These are phyloP conservation scores for Diaporthe vexans DNA, from an alignment of 2,329 filamentous ascomycete genomes.

Conservation along the genomic window DNA sequence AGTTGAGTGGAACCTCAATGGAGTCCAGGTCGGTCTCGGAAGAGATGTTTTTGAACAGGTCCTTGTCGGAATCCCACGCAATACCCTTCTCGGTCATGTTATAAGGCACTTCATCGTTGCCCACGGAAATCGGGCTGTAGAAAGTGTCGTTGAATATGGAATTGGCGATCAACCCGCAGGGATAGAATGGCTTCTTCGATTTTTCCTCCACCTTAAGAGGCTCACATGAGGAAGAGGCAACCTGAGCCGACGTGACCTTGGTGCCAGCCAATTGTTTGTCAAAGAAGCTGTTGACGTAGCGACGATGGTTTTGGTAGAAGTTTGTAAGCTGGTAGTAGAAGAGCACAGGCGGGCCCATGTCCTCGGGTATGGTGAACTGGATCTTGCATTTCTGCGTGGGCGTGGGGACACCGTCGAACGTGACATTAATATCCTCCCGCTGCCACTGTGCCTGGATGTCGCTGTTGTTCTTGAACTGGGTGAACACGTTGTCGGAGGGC, in stretches of 20 bases:
- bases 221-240: slow-evolving; percentile 79
- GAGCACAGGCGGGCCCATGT: slow-evolving; percentile 84
- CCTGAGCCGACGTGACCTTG: slow-evolving; percentile 69
- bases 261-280: slow-evolving; percentile 84
- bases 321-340: slow-evolving; percentile 97
- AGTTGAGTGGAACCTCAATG: slow-evolving; percentile 89
- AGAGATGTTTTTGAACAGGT: slow-evolving; percentile 75
- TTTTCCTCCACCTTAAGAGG: slow-evolving; percentile 72
- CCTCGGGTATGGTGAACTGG: slow-evolving; percentile 83
- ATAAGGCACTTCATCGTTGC: slow-evolving; percentile 70
- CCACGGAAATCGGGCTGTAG: slow-evolving; percentile 72
- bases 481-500: slow-evolving; percentile 68
- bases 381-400: slow-evolving; percentile 75
- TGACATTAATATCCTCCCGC: slow-evolving; percentile 57
- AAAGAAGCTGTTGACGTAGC: slow-evolving; percentile 93
- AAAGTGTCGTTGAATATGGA: slow-evolving; percentile 98
- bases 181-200: slow-evolving; percentile 83
- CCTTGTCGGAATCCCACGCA: slow-evolving; percentile 87
- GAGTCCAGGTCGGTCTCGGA: slow-evolving; percentile 75
- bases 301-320: slow-evolving; percentile 98
- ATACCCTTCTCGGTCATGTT: slow-evolving; percentile 84
- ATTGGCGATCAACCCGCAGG: slow-evolving; percentile 96
- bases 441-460: slow-evolving; percentile 58
- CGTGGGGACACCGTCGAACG: slow-evolving; percentile 54
- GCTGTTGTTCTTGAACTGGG: slow-evolving; percentile 77